Conservation (phyloP, 805 yeast genomes). For the Saturnispora mendoncae region DNA sequence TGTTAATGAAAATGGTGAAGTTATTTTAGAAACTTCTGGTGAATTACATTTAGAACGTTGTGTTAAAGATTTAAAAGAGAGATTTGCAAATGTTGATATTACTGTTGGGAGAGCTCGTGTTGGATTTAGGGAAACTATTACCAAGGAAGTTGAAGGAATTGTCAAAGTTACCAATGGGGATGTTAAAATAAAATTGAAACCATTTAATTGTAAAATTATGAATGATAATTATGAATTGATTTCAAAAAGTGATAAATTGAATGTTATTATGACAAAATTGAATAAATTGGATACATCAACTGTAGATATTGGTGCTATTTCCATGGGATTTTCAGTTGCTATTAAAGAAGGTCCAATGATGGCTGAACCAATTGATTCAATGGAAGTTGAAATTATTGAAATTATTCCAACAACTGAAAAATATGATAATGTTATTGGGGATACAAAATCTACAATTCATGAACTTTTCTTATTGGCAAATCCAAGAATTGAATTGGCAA, state of each 20-base stretch:
- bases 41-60: constrained; percentile 94
- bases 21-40: constrained; percentile 90
- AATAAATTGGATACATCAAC: not conserved
- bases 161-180: constrained; percentile 22
- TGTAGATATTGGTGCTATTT: constrained; percentile 9
- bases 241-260: constrained; percentile 32
- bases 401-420: constrained; percentile 22
- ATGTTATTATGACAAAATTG: constrained; percentile 67
- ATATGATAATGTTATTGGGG: constrained; percentile 17
- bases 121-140: constrained; percentile 84
- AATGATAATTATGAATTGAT: constrained; percentile 23
- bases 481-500: constrained; percentile 85
- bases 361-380: constrained; percentile 81
- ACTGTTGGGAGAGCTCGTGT: constrained; percentile 86
- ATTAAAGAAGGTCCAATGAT: constrained; percentile 81
- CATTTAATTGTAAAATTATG: not conserved
- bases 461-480: constrained; percentile 69
- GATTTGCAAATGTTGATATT: constrained; percentile 88
- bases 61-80: constrained; percentile 75
- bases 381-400: constrained; percentile 44
- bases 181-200: constrained; percentile 16
- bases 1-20: constrained; percentile 86
- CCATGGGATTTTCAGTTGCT: constrained; percentile 78
- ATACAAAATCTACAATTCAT: constrained; percentile 43
- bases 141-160: constrained; percentile 19